phyloP scores from a whole-genome alignment of 768 basidiomycete species.

The Tulasnella sp. region DNA sequence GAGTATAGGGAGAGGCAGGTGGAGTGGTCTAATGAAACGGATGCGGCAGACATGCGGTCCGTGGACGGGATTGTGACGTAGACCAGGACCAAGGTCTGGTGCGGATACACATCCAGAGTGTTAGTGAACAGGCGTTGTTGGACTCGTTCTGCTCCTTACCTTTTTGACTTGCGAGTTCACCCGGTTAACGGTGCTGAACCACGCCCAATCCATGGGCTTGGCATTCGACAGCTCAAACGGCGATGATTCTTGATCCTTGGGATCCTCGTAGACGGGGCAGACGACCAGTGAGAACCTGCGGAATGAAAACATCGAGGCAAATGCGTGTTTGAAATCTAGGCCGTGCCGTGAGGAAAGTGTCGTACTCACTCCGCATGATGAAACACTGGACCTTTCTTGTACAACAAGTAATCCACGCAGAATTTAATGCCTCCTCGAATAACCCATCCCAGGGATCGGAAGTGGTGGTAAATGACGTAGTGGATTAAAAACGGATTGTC shows the following conservation, averaged over 20 bases:
- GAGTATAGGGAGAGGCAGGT: slow-evolving; percentile 69
- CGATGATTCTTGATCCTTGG: slow-evolving; percentile 57
- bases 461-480: slow-evolving; percentile 90
- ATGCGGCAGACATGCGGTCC: slow-evolving; percentile 40
- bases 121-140: background rate
- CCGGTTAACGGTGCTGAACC: slow-evolving; percentile 94
- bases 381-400: slow-evolving; percentile 92
- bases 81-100: slow-evolving; percentile 76
- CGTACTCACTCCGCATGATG: slow-evolving; percentile 81
- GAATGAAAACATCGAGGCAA: background rate
- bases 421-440: slow-evolving; percentile 95
- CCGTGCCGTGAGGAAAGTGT: background rate
- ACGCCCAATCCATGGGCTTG: slow-evolving; percentile 79
- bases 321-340: background rate
- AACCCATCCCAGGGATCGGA: slow-evolving; percentile 93
- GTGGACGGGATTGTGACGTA: slow-evolving; percentile 89
- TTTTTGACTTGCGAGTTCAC: slow-evolving; percentile 97
- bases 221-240: slow-evolving; percentile 57
- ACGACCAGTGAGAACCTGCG: slow-evolving; percentile 83
- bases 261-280: slow-evolving; percentile 83
- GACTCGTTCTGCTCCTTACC: slow-evolving; percentile 38
- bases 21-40: slow-evolving; percentile 50
- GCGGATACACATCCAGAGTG: background rate
- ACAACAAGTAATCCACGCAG: slow-evolving; percentile 89
- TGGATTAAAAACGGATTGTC: slow-evolving; percentile 91